These are phyloP conservation scores for Withania somnifera DNA, from an alignment of 305 asterid species.

Conservation along the genomic window DNA sequence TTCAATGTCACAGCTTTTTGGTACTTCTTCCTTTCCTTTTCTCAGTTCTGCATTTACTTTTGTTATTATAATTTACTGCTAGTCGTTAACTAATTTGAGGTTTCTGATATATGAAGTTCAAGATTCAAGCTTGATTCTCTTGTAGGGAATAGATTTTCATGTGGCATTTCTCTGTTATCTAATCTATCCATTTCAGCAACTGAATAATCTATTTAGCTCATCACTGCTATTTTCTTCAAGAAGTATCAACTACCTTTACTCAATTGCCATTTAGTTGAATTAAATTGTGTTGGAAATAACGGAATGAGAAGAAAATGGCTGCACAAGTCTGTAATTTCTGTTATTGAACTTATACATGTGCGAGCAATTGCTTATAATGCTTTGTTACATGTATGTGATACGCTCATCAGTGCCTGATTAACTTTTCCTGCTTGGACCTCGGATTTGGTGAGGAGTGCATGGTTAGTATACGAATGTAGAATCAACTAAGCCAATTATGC, in stretches of 20 bases:
- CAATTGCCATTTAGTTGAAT: neutral
- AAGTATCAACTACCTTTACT: neutral
- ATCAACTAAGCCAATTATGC: neutral
- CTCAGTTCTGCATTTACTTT: neutral
- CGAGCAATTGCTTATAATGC: neutral
- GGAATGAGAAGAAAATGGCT: neutral
- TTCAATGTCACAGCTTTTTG: constrained; percentile 45
- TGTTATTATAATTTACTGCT: neutral
- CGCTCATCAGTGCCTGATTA: neutral
- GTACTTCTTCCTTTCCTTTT: constrained; percentile 12
- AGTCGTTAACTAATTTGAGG: no score
- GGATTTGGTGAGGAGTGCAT: neutral
- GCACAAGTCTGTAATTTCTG: neutral
- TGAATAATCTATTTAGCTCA: neutral
- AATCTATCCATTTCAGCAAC: neutral
- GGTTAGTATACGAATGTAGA: neutral
- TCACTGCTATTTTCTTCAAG: neutral
- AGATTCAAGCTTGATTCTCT: neutral
- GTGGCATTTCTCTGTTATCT: neutral
- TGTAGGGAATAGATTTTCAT: neutral
- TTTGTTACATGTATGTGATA: neutral
- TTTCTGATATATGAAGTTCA: neutral
- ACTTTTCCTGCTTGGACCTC: neutral
- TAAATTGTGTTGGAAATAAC: neutral
- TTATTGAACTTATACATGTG: neutral